Evolutionary conservation across 2,329 filamentous ascomycete species (phyloP).

Genomic region (Leptosphaerulina australis): DNA sequence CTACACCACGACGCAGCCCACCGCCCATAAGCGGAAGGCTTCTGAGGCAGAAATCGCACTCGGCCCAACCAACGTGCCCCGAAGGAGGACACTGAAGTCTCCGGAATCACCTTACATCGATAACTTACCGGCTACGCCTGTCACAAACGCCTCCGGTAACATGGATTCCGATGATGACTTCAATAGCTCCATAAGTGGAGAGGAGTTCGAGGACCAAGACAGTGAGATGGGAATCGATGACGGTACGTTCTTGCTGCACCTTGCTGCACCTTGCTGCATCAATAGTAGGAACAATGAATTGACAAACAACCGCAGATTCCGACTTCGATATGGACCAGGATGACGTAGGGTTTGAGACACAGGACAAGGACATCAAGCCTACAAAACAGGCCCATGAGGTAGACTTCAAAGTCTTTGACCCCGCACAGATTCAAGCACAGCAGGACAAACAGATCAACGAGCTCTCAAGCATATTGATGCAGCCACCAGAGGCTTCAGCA

Average conservation of each 20-base stretch:
- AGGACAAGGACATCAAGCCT: conserved; percentile 75
- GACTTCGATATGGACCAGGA: conserved; percentile 64
- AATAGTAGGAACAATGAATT: conserved; percentile 22
- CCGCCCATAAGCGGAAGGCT: conserved; percentile 49
- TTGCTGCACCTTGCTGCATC: neutral
- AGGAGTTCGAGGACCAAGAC: conserved; percentile 75
- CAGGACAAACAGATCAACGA: conserved; percentile 87
- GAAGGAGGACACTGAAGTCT: conserved; percentile 36
- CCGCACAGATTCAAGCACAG: conserved; percentile 79
- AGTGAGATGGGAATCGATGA: conserved; percentile 66
- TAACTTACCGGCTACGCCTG: conserved; percentile 42
- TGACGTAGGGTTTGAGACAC: conserved; percentile 65
- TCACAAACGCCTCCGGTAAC: conserved; percentile 52
- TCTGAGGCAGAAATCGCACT: conserved; percentile 41
- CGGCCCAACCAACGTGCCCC: conserved; percentile 35
- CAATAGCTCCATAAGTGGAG: conserved; percentile 82
- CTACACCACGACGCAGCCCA: conserved; percentile 47
- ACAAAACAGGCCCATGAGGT: conserved; percentile 80
- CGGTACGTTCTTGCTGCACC: conserved; percentile 42
- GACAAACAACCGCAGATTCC: conserved; percentile 49
- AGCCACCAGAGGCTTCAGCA: conserved; percentile 86
- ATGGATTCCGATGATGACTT: conserved; percentile 98
- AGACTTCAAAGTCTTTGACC: conserved; percentile 80
- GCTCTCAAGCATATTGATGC: conserved; percentile 87
- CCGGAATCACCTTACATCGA: conserved; percentile 22